Base-by-base conservation (phyloP, 805 yeast genomes). In the Sungouiozyma ichnusensis region DNA sequence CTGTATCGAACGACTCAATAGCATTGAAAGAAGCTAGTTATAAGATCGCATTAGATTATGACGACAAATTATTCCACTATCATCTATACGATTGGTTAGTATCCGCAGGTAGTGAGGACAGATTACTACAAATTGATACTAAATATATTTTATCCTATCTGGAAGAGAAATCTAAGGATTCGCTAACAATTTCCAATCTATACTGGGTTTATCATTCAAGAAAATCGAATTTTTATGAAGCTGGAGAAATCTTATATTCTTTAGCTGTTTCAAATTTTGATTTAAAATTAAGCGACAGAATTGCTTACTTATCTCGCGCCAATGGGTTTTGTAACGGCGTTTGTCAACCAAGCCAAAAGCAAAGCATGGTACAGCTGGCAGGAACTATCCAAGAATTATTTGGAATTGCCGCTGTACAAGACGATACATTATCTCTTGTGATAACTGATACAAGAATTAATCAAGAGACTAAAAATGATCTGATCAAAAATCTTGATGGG, bases 21-120 rank as follows among this genome's bases (percentile, higher is more conserved):
- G 76, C 75, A 46, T 61, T 81, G 19, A 73, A 94, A 50, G 85
- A 84, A 51, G 69, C 76, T 35, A 76, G 92, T 27, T 88, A 88
- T 58, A 72, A 74, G 7, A 71, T 81, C 15, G 85, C 92, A 43
- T 77, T 87, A 53, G 73, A 74, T 15, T 79, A 80, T 41, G 70
- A 74, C 36, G 97, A 92, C 57, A 84, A 81, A 54, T 60, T 78
- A n/a, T 92, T 92, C 72, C 98, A 92, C 49, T 86, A 80, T 63
- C 84, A 85, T 48, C 74, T 92, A 49, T 92, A 92, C 61, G 90
- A 85, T 58, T 92, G 97, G 97, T 79, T 86, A 51, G 80, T 86
- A 29, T 64, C 71, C 36, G 85, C 84, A 54, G 88, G 85, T 3
- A 73, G 78, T 20, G 80, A 85, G 46, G 92, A 82, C 43, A 76